These are phyloP conservation scores for Athelia psychrophila DNA, from an alignment of 1,284 basidiomycete genomes.

Conservation along the genomic window DNA sequence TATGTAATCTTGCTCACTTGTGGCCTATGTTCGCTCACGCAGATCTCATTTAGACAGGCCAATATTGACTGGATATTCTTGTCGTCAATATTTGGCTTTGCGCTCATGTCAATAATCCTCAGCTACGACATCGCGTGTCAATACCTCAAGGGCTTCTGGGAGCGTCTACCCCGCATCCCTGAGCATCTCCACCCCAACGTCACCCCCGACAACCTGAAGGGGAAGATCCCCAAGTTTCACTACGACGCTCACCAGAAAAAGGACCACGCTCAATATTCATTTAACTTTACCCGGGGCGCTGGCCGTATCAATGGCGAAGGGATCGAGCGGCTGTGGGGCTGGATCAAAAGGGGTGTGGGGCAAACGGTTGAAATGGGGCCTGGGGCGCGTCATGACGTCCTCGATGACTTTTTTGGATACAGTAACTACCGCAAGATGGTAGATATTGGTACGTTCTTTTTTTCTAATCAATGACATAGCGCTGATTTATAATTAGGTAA, in stretches of 20 bases:
- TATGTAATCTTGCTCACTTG: neutral
- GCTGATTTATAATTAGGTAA: neutral
- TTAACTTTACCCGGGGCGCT: neutral
- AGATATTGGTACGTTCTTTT: neutral
- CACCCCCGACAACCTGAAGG: neutral
- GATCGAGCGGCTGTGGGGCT: neutral
- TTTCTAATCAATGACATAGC: neutral
- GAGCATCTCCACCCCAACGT: neutral
- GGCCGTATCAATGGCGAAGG: neutral
- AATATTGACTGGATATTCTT: conserved; percentile 1
- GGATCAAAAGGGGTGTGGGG: neutral
- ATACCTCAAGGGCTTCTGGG: neutral
- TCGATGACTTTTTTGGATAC: neutral
- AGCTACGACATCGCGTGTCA: neutral
- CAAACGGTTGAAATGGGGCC: neutral
- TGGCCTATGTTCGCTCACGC: neutral
- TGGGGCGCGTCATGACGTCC: neutral
- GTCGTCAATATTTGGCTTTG: neutral
- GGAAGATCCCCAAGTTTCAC: neutral
- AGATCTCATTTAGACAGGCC: neutral
- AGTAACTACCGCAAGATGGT: neutral
- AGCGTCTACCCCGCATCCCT: neutral
- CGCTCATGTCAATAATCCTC: neutral
- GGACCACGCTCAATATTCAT: neutral
- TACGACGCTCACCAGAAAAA: neutral